phyloP scores from a whole-genome alignment of 768 basidiomycete species.

The Tricholomella constricta region DNA sequence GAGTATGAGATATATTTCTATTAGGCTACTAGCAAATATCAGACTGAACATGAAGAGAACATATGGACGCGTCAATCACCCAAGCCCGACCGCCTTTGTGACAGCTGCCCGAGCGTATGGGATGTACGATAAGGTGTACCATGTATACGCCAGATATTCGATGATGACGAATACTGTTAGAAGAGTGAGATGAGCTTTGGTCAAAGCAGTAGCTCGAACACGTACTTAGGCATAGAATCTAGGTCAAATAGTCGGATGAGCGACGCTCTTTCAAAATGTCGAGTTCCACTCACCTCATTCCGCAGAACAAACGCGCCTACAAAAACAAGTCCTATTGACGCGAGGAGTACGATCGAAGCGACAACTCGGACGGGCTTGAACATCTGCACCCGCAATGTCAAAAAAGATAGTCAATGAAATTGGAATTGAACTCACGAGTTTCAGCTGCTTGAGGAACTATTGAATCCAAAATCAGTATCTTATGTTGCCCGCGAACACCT shows the following conservation, averaged over 20 bases:
- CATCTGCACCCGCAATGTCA: conserved; percentile 57
- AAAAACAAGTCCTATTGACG: conserved; percentile 79
- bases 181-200: conserved; percentile 7
- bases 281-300: conserved; percentile 54
- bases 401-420: neutral
- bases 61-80: conserved; percentile 21
- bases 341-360: conserved; percentile 79
- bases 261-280: neutral
- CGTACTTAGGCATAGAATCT: conserved; percentile 74
- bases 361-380: conserved; percentile 90
- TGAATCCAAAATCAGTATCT: conserved; percentile 8
- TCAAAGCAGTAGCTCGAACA: conserved; percentile 7
- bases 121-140: conserved; percentile 88
- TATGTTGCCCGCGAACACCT: neutral
- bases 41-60: neutral
- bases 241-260: neutral
- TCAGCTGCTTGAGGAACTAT: conserved; percentile 79
- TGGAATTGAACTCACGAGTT: conserved; percentile 53
- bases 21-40: neutral
- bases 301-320: conserved; percentile 79
- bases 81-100: conserved; percentile 60
- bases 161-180: conserved; percentile 83
- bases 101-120: conserved; percentile 85
- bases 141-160: conserved; percentile 89
- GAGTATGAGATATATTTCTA: conserved; percentile 7